Percentiles rank a stretch among this genome's conserved stretches.
These are phyloP conservation scores for Starmerella etchellsii DNA, from an alignment of 805 yeast species.

Conservation along the genomic window DNA sequence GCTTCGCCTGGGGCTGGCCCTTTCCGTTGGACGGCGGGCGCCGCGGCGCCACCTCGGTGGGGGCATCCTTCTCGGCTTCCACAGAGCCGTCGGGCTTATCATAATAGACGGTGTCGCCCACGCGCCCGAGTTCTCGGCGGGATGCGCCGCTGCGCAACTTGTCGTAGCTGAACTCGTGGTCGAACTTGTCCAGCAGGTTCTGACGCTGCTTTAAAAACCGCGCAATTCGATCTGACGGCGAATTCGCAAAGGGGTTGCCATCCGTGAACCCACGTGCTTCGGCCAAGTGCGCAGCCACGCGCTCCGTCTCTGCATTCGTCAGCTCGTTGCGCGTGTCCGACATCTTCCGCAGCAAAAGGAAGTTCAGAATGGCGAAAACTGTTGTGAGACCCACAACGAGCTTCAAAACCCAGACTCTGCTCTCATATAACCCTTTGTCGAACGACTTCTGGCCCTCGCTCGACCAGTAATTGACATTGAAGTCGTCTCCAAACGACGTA, in stretches of 20 bases:
- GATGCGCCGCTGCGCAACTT: conserved; percentile 1
- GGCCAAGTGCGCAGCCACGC: conserved; percentile 29
- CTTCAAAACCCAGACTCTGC: conserved; percentile 34
- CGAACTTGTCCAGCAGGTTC: conserved; percentile 15
- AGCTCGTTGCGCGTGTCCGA: conserved; percentile 19
- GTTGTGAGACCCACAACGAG: conserved; percentile 32
- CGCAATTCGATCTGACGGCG: conserved; percentile 37
- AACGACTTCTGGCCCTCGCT: conserved; percentile 27
- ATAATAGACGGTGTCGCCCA: neutral
- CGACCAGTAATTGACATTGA: conserved; percentile 18
- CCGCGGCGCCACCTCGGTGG: neutral
- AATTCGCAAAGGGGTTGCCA: conserved; percentile 16
- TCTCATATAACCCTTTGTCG: conserved; percentile 29
- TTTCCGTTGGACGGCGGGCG: neutral
- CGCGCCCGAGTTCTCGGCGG: neutral
- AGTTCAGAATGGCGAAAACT: conserved; percentile 29
- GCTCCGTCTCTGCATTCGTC: conserved; percentile 15
- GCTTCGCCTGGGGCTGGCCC: conserved; percentile 1
- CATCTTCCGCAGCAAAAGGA: conserved; percentile 26
- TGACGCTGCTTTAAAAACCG: conserved; percentile 37
- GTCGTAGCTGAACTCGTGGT: conserved; percentile 9
- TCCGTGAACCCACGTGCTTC: conserved; percentile 38
- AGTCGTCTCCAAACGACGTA: conserved; percentile 7
- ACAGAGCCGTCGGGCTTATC: no score
- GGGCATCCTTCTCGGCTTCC: neutral